phyloP scores from a whole-genome alignment of 1,139 yeast species.

The Yamadazyma songkhlaensis region DNA sequence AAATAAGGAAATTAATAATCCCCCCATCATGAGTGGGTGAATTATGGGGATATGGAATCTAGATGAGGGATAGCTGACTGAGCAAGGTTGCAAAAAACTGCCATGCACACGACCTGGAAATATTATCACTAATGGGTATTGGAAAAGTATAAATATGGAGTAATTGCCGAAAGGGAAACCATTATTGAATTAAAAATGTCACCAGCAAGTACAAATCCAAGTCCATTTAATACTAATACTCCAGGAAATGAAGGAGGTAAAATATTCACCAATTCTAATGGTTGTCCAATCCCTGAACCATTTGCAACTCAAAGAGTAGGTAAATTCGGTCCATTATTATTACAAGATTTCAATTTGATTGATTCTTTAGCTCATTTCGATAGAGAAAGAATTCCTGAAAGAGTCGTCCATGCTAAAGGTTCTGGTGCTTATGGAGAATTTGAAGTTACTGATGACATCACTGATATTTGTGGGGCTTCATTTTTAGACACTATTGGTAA shows the following conservation, averaged over 20 bases:
- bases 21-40: too few species aligned
- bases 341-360: slow-evolving; percentile 70
- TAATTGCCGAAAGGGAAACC: too few species aligned
- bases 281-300: slow-evolving; percentile 58
- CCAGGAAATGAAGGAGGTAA: neutral
- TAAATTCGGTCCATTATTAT: slow-evolving; percentile 62
- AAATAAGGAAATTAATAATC: too few species aligned
- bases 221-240: neutral
- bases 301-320: slow-evolving; percentile 68
- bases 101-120: too few species aligned
- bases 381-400: slow-evolving; percentile 77
- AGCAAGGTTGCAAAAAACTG: too few species aligned
- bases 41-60: too few species aligned
- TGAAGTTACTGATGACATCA: slow-evolving; percentile 72
- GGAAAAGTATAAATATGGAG: too few species aligned
- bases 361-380: slow-evolving; percentile 75
- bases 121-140: too few species aligned
- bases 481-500: slow-evolving; percentile 66
- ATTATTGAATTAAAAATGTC: neutral
- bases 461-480: slow-evolving; percentile 62
- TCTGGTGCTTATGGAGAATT: slow-evolving; percentile 75
- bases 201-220: neutral
- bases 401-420: slow-evolving; percentile 84
- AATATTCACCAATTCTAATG: slow-evolving; percentile 58
- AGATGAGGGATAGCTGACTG: too few species aligned